Evolutionary conservation across 768 basidiomycete genomes (phyloP).

Genomic region (Russula vinacea): DNA sequence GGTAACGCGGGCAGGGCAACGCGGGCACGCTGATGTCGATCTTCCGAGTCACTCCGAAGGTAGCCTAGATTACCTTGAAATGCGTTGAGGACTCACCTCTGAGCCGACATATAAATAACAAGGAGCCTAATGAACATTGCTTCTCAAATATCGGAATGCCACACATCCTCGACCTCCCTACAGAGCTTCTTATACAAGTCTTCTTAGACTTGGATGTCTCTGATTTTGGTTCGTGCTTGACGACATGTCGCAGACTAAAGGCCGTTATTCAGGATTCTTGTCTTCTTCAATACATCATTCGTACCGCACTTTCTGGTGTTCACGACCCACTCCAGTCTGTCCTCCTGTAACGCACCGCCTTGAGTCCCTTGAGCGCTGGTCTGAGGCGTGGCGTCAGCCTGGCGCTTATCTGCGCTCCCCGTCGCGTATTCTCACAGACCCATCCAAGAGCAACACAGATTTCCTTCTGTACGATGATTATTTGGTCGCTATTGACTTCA

Average conservation of each 20-base stretch:
- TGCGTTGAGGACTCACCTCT: too few species aligned
- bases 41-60: not conserved
- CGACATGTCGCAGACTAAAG: constrained; percentile 1
- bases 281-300: constrained; percentile 15
- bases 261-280: not conserved
- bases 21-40: not conserved
- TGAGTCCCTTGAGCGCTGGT: not conserved
- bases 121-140: not conserved
- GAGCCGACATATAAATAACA: not conserved
- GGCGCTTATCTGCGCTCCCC: not conserved
- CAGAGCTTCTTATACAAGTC: constrained; percentile 11
- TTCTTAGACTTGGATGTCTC: not conserved
- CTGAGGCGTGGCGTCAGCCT: constrained; percentile 1
- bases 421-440: not conserved
- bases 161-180: constrained; percentile 7
- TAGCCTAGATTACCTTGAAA: not conserved
- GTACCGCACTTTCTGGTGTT: not conserved
- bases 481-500: constrained; percentile 4
- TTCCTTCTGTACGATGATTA: constrained; percentile 12
- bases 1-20: too few species aligned
- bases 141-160: not conserved
- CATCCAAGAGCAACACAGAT: not conserved
- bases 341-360: not conserved
- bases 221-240: constrained; percentile 6
- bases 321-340: not conserved